A percentile compares a stretch with the other conserved stretches of the same genome.
phyloP scores from a whole-genome alignment of 164 flowering plant species.

The Cinnamomum micranthum region DNA sequence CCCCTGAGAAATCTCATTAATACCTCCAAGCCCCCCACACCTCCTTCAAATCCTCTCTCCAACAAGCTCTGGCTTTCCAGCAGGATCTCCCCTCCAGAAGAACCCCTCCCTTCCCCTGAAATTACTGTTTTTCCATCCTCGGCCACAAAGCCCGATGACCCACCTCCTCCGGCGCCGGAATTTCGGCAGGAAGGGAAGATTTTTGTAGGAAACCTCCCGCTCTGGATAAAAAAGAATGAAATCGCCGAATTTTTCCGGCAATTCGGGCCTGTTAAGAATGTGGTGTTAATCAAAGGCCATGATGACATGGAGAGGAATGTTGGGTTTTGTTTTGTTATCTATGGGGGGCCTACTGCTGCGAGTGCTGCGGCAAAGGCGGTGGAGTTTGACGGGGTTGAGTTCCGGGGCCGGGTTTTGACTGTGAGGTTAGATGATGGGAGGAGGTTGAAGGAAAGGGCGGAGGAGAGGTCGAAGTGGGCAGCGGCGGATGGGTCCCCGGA shows the following conservation, averaged over 20 bases:
- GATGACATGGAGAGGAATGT: conserved; percentile 62
- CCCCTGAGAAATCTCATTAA: conserved; percentile 38
- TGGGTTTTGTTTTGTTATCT: conserved; percentile 81
- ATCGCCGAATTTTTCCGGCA: conserved; percentile 80
- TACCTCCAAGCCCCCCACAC: conserved; percentile 13
- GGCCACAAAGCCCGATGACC: background rate
- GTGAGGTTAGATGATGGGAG: conserved; percentile 91
- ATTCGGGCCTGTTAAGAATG: conserved; percentile 80
- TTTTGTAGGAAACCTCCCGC: conserved; percentile 84
- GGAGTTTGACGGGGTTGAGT: conserved; percentile 94
- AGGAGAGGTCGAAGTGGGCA: conserved; percentile 61
- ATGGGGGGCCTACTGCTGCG: conserved; percentile 55
- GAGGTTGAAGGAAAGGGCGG: conserved; percentile 51
- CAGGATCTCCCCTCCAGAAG: conserved; percentile 45
- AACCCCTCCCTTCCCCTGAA: background rate
- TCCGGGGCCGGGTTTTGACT: conserved; percentile 82
- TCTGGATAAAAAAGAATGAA: conserved; percentile 76
- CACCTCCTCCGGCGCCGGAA: conserved; percentile 14
- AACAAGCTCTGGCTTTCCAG: conserved; percentile 62
- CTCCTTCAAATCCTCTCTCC: conserved; percentile 23
- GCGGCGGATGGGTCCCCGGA: conserved; percentile 34
- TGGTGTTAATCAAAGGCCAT: conserved; percentile 74
- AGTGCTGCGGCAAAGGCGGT: conserved; percentile 73
- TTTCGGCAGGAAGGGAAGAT: conserved; percentile 72
- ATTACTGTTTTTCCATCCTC: background rate